Evolutionary conservation across 108 stramenopile species (phyloP), one percentile per base, ranked within the genome.

Genomic region (Nitzschia sp.): DNA sequence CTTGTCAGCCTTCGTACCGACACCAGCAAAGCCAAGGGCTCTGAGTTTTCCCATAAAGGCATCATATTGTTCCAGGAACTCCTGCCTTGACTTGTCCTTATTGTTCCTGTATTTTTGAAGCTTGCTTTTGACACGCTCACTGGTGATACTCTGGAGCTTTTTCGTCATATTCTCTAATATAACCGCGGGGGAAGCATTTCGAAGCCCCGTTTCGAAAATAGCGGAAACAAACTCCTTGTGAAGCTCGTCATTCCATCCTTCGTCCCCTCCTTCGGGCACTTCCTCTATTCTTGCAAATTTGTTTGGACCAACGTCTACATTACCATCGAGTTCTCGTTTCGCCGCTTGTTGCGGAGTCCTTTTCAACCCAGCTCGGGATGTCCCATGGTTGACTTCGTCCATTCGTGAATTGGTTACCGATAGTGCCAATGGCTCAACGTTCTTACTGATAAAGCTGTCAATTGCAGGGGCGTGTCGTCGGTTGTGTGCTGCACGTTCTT

Each of bases 21-120:
- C 20, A n/a, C 61, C 61, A 12, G 61, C 61, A 19, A 10, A 62
- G 10, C 61, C 61, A 8, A 62, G 42, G 8, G 61, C 61, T 3
- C 43, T 62, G 11, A 62, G 19, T 20, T 42, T 17, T n/a, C 6
- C 19, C 64, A 83, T 48, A 37, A 71, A 73, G 14, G 65, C 55
- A 55, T 78, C 73, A 41, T 80, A 86, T 11, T 75, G 78, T 11
- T 52, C 55, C 67, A 86, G 40, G 56, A 83, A 86, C 40, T 80
- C 80, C 14, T 65, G 55, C 37, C 66, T 77, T 14, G 60, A 64
- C 41, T 68, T 67, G n/a, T 71, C 61, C 25, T 78, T 75, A 26
- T 73, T 78, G 17, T 68, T 64, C 8, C 85, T 62, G 66, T 82
- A 84, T 60, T 84, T 84, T 53, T 84, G 83, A 11, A 84, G 67